Base-by-base conservation (phyloP, 495 filamentous ascomycete species). In the Aspergillus sclerotioniger region DNA sequence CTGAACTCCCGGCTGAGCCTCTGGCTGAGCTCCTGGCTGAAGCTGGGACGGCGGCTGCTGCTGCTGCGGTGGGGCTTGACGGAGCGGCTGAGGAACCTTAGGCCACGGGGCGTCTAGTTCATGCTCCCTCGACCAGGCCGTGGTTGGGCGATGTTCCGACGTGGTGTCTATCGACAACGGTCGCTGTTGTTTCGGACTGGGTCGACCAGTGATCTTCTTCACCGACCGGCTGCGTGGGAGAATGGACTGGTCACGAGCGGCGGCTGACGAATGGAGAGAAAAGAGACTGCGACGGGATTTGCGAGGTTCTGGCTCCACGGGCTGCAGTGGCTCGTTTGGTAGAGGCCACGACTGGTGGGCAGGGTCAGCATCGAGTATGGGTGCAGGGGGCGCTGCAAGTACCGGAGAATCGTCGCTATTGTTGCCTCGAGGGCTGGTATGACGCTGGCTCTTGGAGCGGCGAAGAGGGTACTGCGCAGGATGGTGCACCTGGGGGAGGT, bases 361-460 rank as follows among this genome's bases (percentile, higher is more conserved):
- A 35, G 57, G 16, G 64, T 63, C 64, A 62, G 61, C 64, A 63
- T 66, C 55, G 60, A 56, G 57, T 39, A 50, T 45, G 46, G 45
- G 51, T 28, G 49, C 54, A 39, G 44, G 57, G 51, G 45, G n/a
- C 44, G 51, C 25, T 41, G 60, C 51, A 52, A 47, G 39, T 64
- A 57, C 62, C 51, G 64, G 59, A 37, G 37, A 48, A 56, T 19
- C 56, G 43, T 45, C 32, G 45, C 46, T 39, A 19, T 53, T 44
- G 41, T 43, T 48, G 45, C 16, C 32, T 21, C 37, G 41, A 3
- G 41, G 56, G 33, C 52, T 54, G 46, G 41, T 41, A 16, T 67
- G 68, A 39, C 70, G 70, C 33, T 71, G 70, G 37, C 68, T 72
- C 33, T 69, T 64, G 0, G 68, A 68, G 16, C 71, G 70, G 44